Conservation (phyloP, 306 rosid genomes). For the Ormosia emarginata region DNA sequence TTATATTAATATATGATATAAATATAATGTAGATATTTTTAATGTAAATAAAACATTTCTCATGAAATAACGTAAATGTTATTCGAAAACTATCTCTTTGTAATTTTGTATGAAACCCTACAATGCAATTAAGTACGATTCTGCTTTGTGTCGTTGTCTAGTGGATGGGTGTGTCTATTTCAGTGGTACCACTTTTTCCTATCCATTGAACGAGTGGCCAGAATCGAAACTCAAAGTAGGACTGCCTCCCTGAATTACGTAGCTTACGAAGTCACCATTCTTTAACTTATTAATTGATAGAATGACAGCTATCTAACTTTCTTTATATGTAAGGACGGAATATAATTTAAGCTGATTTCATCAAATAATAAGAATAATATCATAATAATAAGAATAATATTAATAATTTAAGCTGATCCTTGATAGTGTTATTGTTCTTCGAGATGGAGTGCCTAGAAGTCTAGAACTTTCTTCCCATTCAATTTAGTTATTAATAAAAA, state of each 20-base stretch:
- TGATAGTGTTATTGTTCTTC: not conserved
- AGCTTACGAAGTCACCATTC: no score
- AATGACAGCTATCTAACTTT: not conserved
- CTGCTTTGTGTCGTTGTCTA: no score
- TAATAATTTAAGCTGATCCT: not conserved
- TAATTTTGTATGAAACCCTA: not conserved
- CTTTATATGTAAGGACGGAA: not conserved
- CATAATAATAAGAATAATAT: no score
- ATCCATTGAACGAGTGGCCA: not conserved
- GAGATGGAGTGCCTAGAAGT: not conserved
- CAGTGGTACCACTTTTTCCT: not conserved
- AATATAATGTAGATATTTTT: no score
- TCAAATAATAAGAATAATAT: no score
- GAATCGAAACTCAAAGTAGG: not conserved
- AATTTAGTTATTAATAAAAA: not conserved
- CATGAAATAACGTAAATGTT: not conserved
- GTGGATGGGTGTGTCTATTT: not conserved
- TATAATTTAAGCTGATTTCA: no score
- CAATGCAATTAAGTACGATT: no score
- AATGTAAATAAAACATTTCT: no score
- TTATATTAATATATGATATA: no score
- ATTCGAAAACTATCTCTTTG: not conserved
- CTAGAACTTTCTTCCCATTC: not conserved
- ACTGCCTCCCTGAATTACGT: not conserved
- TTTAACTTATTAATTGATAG: not conserved